Evolutionary conservation across 129 eudicot species (phyloP).

Genomic region (Artemisia annua): DNA sequence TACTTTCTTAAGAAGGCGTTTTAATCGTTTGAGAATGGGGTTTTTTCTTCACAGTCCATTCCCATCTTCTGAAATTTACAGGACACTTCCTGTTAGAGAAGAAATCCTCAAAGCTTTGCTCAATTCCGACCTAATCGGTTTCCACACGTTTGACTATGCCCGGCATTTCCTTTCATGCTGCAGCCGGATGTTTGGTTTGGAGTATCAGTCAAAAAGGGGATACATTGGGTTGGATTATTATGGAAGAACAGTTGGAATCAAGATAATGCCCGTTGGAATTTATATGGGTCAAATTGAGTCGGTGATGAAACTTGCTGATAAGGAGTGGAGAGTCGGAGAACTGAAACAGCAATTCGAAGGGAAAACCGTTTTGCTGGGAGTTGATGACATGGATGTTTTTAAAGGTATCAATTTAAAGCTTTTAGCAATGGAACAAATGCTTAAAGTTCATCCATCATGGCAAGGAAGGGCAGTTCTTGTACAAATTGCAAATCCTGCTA

Average conservation of each 20-base stretch:
- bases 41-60: slow-evolving; percentile 81
- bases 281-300: slow-evolving; percentile 80
- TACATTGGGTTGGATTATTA: slow-evolving; percentile 70
- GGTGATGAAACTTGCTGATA: slow-evolving; percentile 53
- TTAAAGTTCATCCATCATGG: slow-evolving; percentile 64
- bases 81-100: slow-evolving; percentile 82
- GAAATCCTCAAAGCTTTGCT: slow-evolving; percentile 72
- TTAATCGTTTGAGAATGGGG: slow-evolving; percentile 70
- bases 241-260: slow-evolving; percentile 77
- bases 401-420: slow-evolving; percentile 73
- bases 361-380: slow-evolving; percentile 69
- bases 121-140: slow-evolving; percentile 68
- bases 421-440: slow-evolving; percentile 78
- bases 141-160: slow-evolving; percentile 82
- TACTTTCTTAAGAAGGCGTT: slow-evolving; percentile 71
- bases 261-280: slow-evolving; percentile 83
- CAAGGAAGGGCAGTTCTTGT: slow-evolving; percentile 71
- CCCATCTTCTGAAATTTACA: slow-evolving; percentile 80
- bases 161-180: slow-evolving; percentile 79
- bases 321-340: slow-evolving; percentile 57
- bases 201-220: slow-evolving; percentile 75
- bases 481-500: slow-evolving; percentile 74
- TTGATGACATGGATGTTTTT: slow-evolving; percentile 69
- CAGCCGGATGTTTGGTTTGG: slow-evolving; percentile 84
- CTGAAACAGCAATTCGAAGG: slow-evolving; percentile 68